Percentiles rank a stretch among this genome's conserved stretches.
phyloP scores from a whole-genome alignment of 1,139 yeast species.

The Zhuliangozyma blackwelliae region DNA sequence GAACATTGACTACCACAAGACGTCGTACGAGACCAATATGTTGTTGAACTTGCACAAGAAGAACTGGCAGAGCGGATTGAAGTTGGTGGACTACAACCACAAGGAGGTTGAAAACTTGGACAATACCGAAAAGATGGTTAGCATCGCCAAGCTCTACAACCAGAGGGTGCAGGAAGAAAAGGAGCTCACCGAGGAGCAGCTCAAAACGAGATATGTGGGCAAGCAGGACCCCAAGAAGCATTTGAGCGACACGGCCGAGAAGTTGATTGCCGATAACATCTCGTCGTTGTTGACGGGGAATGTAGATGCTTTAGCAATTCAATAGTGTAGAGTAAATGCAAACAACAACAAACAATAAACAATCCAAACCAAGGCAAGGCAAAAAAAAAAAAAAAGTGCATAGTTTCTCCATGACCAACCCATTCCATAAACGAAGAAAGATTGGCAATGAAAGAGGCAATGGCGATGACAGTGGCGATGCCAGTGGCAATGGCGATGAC shows the following conservation, averaged over 20 bases:
- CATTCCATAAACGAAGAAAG: background rate
- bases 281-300: slow-evolving; percentile 83
- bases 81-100: slow-evolving; percentile 70
- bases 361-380: no score
- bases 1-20: slow-evolving; percentile 91
- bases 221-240: slow-evolving; percentile 99
- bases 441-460: slow-evolving; percentile 36
- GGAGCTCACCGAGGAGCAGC: slow-evolving; percentile 80
- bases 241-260: slow-evolving; percentile 82
- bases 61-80: slow-evolving; percentile 93
- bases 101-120: slow-evolving; percentile 75
- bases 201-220: slow-evolving; percentile 95
- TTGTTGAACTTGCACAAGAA: slow-evolving; percentile 89
- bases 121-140: slow-evolving; percentile 76
- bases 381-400: background rate
- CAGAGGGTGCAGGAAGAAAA: slow-evolving; percentile 91
- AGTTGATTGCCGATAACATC: slow-evolving; percentile 82
- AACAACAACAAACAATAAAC: background rate
- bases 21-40: slow-evolving; percentile 91
- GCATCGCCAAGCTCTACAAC: slow-evolving; percentile 85
- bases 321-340: slow-evolving; percentile 24
- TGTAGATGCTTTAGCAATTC: slow-evolving; percentile 81
- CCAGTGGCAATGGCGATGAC: background rate
- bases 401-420: background rate
- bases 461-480: slow-evolving; percentile 55